Percentiles rank a stretch among this genome's conserved stretches.
phyloP scores from a whole-genome alignment of 768 basidiomycete species.

The Terana coerulea region DNA sequence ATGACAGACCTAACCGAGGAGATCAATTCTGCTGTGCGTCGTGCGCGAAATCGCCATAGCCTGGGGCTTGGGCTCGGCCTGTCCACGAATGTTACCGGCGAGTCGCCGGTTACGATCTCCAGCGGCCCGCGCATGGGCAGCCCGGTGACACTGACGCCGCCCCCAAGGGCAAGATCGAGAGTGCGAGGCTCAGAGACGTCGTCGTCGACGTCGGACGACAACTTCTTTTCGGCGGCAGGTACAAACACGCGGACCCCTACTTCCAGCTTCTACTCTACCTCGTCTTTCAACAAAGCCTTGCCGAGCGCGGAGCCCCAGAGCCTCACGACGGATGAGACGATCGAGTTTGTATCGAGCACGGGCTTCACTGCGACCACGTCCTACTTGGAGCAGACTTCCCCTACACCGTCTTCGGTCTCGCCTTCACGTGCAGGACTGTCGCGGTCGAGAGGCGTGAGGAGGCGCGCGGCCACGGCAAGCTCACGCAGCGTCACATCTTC shows the following conservation, averaged over 20 bases:
- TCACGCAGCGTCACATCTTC: constrained; percentile 42
- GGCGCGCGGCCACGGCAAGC: constrained; percentile 39
- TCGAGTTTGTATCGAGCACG: constrained; percentile 35
- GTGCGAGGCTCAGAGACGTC: constrained; percentile 22
- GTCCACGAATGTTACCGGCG: constrained; percentile 37
- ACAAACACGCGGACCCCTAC: constrained; percentile 25
- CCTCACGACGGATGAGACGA: constrained; percentile 36
- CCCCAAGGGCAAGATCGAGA: constrained; percentile 35
- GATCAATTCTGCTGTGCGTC: constrained; percentile 41
- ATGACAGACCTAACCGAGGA: constrained; percentile 73
- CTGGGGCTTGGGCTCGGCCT: constrained; percentile 42
- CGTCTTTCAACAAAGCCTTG: constrained; percentile 27
- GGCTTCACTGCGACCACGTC: constrained; percentile 52
- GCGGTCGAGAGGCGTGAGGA: constrained; percentile 53
- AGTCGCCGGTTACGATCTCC: constrained; percentile 68
- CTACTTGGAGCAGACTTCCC: constrained; percentile 42
- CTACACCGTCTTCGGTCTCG: constrained; percentile 32
- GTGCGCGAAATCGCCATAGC: constrained; percentile 40
- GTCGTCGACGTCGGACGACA: constrained; percentile 37
- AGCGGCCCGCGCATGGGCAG: constrained; percentile 51
- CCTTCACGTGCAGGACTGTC: constrained; percentile 53
- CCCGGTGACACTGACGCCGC: constrained; percentile 42
- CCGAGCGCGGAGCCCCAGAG: constrained; percentile 27
- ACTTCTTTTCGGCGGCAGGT: constrained; percentile 41
- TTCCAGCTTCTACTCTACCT: constrained; percentile 34